phyloP scores from a whole-genome alignment of 1,284 basidiomycete genomes.

The Mycena sp. region DNA sequence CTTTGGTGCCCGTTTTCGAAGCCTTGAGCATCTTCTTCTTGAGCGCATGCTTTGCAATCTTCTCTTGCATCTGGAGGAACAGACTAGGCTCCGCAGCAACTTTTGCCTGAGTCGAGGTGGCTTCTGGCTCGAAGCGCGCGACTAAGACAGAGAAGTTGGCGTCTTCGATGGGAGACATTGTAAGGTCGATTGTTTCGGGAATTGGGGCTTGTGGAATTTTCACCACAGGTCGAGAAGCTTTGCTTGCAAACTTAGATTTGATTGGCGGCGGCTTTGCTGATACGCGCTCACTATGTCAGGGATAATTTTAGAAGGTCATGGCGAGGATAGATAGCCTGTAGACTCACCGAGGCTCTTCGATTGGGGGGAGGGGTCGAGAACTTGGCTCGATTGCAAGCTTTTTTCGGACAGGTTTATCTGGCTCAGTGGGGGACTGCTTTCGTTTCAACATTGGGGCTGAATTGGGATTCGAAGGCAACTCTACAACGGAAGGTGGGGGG shows the following conservation, averaged over 20 bases:
- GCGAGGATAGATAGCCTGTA: background rate
- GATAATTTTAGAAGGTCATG: background rate
- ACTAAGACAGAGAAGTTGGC: slow-evolving; percentile 30
- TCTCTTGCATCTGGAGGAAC: slow-evolving; percentile 14
- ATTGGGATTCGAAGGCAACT: background rate
- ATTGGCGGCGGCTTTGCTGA: slow-evolving; percentile 6
- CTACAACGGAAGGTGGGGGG: background rate
- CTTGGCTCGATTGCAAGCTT: slow-evolving; percentile 14
- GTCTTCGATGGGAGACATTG: slow-evolving; percentile 44
- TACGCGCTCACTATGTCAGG: background rate
- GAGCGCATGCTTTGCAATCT: background rate
- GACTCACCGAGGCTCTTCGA: slow-evolving; percentile 14
- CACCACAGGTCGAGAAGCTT: background rate
- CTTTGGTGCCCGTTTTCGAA: slow-evolving; percentile 33
- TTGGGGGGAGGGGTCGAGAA: slow-evolving; percentile 3
- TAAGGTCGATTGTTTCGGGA: slow-evolving; percentile 23
- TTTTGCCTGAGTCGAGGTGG: slow-evolving; percentile 25
- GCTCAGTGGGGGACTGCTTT: slow-evolving; percentile 24
- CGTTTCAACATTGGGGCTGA: slow-evolving; percentile 17
- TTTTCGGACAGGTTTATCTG: slow-evolving; percentile 20
- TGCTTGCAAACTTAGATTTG: slow-evolving; percentile 14
- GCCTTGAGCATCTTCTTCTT: slow-evolving; percentile 16
- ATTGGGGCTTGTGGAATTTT: slow-evolving; percentile 14
- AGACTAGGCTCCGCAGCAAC: slow-evolving; percentile 1
- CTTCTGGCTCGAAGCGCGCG: slow-evolving; percentile 24